Evolutionary conservation across 306 rosid genomes (phyloP).

Genomic region (Dryas octopetala): DNA sequence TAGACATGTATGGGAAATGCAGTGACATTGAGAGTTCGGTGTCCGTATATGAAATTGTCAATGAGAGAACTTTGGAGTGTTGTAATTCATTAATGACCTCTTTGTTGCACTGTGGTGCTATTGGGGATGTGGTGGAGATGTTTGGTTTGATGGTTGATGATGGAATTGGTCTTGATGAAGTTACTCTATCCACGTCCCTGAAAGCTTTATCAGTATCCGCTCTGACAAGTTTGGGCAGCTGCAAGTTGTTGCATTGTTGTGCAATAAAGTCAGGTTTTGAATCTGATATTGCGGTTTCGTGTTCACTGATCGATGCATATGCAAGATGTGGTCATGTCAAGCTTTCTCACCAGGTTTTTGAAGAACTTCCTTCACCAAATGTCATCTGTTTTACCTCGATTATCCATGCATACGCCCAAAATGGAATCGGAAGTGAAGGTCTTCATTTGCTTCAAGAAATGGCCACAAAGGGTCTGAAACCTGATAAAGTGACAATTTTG

Average conservation of each 20-base stretch:
- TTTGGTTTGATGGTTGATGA: slow-evolving; percentile 75
- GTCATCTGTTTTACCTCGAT: slow-evolving; percentile 71
- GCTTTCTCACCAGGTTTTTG: slow-evolving; percentile 55
- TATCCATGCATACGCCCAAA: slow-evolving; percentile 70
- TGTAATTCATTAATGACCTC: slow-evolving; percentile 87
- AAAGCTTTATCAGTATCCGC: slow-evolving; percentile 67
- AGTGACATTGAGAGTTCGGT: slow-evolving; percentile 63
- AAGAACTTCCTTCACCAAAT: slow-evolving; percentile 56
- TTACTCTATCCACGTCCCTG: slow-evolving; percentile 62
- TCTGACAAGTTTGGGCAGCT: slow-evolving; percentile 43
- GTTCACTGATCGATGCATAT: slow-evolving; percentile 76
- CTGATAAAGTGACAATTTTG: slow-evolving; percentile 70
- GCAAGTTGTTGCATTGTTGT: slow-evolving; percentile 53
- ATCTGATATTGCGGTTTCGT: slow-evolving; percentile 51
- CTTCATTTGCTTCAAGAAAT: slow-evolving; percentile 55
- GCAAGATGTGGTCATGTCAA: slow-evolving; percentile 62
- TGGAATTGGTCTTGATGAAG: slow-evolving; percentile 63
- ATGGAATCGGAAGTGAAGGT: slow-evolving; percentile 77
- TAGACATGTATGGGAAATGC: slow-evolving; percentile 83
- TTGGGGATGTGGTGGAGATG: slow-evolving; percentile 72
- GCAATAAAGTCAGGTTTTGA: slow-evolving; percentile 72
- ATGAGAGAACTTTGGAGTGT: slow-evolving; percentile 52
- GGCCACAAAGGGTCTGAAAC: slow-evolving; percentile 60
- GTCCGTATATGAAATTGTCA: slow-evolving; percentile 51
- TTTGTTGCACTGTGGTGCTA: slow-evolving; percentile 52